Evolutionary conservation across 2,329 filamentous ascomycete species (phyloP), one percentile per base, ranked within the genome.

Genomic region (Fusarium redolens): DNA sequence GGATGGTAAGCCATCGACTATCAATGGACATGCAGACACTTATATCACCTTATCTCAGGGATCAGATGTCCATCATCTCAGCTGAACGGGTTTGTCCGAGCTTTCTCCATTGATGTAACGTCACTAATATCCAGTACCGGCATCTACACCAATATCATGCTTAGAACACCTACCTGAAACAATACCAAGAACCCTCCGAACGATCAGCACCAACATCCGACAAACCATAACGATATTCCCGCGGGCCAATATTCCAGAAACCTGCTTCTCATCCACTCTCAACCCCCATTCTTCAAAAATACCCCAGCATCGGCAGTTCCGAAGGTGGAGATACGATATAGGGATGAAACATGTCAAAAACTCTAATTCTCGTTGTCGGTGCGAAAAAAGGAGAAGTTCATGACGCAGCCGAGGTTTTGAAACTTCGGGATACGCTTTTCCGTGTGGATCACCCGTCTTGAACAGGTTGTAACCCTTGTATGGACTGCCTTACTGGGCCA

Each of bases 261-360:
- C 28, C 0, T 28, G 18, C 4, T 17, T 25, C 4, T 17, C 41
- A 44, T 6, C 47, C 61, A 61, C 61, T 25, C 25, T 44, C 18
- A 14, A 20, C 33, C 4, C 18, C 59, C 22, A 30, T 13, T 28
- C 28, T 25, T 5, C 25, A 40, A 45, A 18, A 44, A 31, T 22
- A 43, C 18, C 31, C 30, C 25, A 25, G n/a, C 15, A 28, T 22
- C 54, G 51, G 50, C 30, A 57, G 52, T 45, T 20, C 44, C 65
- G 54, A 28, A 18, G 10, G 28, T 61, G 33, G 37, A 22, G 37
- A 33, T 35, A 31, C 15, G 4, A 31, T 11, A 41, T 56, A 38
- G 33, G 60, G 38, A 60, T 70, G 60, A 60, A 60, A 70, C 66
- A 10, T 3, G 28, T 17, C 33, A 43, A 37, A 69, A 69, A 70